Evolutionary conservation across 2,329 filamentous ascomycete species (phyloP).

Genomic region (Thelonectria rubi): DNA sequence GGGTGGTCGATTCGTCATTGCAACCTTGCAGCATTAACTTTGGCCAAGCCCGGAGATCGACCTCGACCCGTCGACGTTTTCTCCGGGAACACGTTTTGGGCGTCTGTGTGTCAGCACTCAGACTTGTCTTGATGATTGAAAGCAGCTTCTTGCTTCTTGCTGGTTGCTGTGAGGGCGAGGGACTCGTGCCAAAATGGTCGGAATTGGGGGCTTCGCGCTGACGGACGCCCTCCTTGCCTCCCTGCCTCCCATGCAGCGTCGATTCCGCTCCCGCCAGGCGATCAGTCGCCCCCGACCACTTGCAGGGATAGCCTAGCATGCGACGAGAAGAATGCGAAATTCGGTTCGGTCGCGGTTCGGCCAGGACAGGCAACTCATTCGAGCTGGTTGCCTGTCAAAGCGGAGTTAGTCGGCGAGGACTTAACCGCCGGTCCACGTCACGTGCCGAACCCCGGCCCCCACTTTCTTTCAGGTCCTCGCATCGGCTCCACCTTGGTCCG

Average conservation of each 20-base stretch:
- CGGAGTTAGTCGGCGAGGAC: conserved; percentile 43
- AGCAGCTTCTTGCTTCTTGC: not conserved
- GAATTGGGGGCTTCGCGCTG: too few relatives aligned
- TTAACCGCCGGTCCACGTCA: conserved; percentile 34
- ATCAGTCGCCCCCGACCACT: too few relatives aligned
- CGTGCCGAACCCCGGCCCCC: conserved; percentile 22
- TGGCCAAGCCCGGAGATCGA: conserved; percentile 2
- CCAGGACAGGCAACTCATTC: conserved; percentile 10
- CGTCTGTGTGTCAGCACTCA: conserved; percentile 4
- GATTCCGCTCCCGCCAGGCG: too few relatives aligned
- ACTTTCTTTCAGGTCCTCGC: not conserved
- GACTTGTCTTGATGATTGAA: not conserved
- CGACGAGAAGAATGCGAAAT: not conserved
- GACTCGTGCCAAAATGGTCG: too few relatives aligned
- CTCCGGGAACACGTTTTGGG: not conserved
- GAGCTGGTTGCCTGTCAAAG: not conserved
- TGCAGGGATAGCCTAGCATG: conserved; percentile 11
- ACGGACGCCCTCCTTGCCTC: not conserved
- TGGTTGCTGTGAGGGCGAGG: not conserved
- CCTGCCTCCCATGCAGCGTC: not conserved
- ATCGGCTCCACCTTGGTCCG: conserved; percentile 8
- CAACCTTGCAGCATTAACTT: conserved; percentile 3
- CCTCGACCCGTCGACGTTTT: conserved; percentile 8
- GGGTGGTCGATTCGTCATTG: conserved; percentile 2
- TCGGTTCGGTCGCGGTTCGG: conserved; percentile 37